Base-by-base conservation (phyloP, 2,329 filamentous ascomycete species). In the Mariannaea elegans region DNA sequence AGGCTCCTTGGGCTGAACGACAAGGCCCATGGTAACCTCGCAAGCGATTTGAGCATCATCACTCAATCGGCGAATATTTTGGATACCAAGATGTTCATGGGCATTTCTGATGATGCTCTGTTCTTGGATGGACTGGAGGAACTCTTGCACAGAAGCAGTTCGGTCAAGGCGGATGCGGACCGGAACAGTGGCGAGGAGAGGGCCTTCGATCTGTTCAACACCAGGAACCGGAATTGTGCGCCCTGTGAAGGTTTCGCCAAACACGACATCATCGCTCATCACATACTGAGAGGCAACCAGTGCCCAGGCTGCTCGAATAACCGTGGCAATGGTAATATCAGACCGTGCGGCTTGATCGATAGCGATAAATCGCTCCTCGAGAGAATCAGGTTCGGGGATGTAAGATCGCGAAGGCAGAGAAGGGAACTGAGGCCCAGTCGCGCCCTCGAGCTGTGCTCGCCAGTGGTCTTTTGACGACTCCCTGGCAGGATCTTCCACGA, bases 21-120 rank as follows among this genome's bases (percentile, higher is more conserved):
- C 71, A 3, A 83, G 70, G 8, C 79, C 80, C 78, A 83, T 81
- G 75, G 82, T 84, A 13, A 84, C 83, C 46, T 86, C 84, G 41
- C 85, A 86, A 1, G 84, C 72, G 27, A 79, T 80, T 52, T 85
- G 83, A 78, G 80, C 12, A 77, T 83, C 67, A 76, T 73, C 34
- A 80, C 77, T 66, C 80, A 82, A 58, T 75, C 74, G 18, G 71
- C 78, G 58, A 81, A 56, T 70, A 27, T 76, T 70, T n/a, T 74
- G 70, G 2, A 78, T 66, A 23, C 74, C 73, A 7, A 73, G 65
- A 18, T 77, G 68, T 39, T 75, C 76, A 6, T 69, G 71, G 0
- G 71, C 70, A 0, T 69, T 57, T 2, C 71, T 64, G 12, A 71
- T 65, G 9, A 68, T 61, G 3, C 67, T 63, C 48, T 68, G 68